Percentiles rank a stretch among this genome's conserved stretches.
These are phyloP conservation scores for Bimuria novae-zelandiae DNA, from an alignment of 2,329 filamentous ascomycete species.

Conservation along the genomic window DNA sequence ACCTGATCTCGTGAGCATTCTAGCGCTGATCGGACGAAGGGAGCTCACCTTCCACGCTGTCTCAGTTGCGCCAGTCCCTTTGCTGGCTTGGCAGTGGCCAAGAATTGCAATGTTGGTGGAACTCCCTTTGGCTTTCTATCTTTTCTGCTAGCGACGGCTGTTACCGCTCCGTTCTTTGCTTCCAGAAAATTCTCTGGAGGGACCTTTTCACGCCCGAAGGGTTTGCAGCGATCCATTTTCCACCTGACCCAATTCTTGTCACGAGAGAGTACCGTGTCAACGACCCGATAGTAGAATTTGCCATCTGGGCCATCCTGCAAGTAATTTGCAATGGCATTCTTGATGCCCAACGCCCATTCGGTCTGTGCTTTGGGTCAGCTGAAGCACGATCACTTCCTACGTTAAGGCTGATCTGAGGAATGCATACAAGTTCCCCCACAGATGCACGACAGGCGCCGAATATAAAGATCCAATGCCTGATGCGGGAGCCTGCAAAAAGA, in stretches of 20 bases:
- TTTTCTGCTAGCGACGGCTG: slow-evolving; percentile 71
- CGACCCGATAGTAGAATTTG: slow-evolving; percentile 93
- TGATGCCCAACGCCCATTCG: slow-evolving; percentile 83
- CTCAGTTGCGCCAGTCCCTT: slow-evolving; percentile 72
- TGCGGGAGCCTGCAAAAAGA: not conserved
- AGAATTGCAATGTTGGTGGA: slow-evolving; percentile 60
- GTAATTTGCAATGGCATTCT: slow-evolving; percentile 78
- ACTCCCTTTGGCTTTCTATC: slow-evolving; percentile 56
- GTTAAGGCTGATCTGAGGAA: slow-evolving; percentile 6
- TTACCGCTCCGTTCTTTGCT: slow-evolving; percentile 68
- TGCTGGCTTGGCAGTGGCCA: slow-evolving; percentile 67
- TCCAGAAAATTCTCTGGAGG: slow-evolving; percentile 69
- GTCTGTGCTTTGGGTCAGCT: slow-evolving; percentile 58
- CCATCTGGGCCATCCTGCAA: slow-evolving; percentile 81
- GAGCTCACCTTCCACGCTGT: slow-evolving; percentile 57
- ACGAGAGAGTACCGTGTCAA: slow-evolving; percentile 90
- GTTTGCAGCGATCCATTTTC: slow-evolving; percentile 93
- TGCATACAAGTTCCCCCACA: slow-evolving; percentile 11
- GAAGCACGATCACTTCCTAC: slow-evolving; percentile 28
- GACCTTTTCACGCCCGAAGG: slow-evolving; percentile 78
- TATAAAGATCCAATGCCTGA: slow-evolving; percentile 12
- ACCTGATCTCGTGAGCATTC: slow-evolving; percentile 55
- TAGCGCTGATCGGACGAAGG: slow-evolving; percentile 28
- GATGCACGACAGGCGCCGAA: not conserved
- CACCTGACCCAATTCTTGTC: slow-evolving; percentile 99